Evolutionary conservation across 345 rosid species (phyloP).

Genomic region (Brassica carinata): DNA sequence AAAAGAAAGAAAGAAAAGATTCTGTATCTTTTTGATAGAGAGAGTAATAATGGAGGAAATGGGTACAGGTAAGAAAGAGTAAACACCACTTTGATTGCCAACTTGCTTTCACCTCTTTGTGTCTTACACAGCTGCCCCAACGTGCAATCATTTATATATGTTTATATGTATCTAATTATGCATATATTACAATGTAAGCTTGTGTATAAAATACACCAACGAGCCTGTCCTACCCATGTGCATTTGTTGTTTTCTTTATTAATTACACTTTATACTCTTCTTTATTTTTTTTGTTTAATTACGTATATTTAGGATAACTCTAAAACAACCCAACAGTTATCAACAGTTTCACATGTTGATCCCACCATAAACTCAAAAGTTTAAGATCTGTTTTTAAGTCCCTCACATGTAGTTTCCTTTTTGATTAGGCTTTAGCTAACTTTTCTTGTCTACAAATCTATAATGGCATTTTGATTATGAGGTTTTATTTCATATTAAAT

Average conservation of each 20-base stretch:
- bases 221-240: conserved; percentile 44
- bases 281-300: conserved; percentile 39
- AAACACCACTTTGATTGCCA: conserved; percentile 42
- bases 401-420: conserved; percentile 32
- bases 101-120: conserved; percentile 43
- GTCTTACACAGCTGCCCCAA: conserved; percentile 44
- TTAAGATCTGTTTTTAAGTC: conserved; percentile 30
- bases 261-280: conserved; percentile 15
- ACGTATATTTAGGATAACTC: conserved; percentile 31
- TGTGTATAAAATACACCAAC: conserved; percentile 36
- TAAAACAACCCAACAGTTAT: conserved; percentile 25
- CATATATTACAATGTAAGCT: neutral
- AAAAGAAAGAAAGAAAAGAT: conserved; percentile 16
- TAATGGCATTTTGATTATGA: neutral
- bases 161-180: conserved; percentile 28
- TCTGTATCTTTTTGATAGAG: conserved; percentile 42
- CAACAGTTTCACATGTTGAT: conserved; percentile 38
- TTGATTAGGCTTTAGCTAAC: conserved; percentile 3
- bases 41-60: conserved; percentile 44
- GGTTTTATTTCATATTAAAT: too few relatives aligned
- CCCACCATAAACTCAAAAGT: conserved; percentile 15
- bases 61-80: conserved; percentile 45
- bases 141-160: conserved; percentile 38
- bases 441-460: neutral
- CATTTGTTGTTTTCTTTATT: conserved; percentile 34